Evolutionary conservation across 768 basidiomycete genomes (phyloP).

Genomic region (Calvatia gigantea): DNA sequence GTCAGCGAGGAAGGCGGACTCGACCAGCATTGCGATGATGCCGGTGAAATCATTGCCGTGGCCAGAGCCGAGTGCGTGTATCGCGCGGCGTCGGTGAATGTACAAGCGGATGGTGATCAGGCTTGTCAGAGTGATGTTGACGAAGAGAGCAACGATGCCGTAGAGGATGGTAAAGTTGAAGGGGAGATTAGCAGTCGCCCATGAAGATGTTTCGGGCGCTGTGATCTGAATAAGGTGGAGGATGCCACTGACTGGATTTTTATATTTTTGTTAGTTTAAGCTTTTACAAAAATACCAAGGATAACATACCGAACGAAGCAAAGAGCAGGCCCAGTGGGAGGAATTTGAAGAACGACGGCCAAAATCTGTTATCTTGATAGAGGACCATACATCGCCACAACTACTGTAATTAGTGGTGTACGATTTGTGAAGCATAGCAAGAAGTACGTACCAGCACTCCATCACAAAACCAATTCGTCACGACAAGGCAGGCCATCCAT

Average conservation of each 20-base stretch:
- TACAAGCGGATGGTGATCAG: constrained; percentile 2
- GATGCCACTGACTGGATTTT: not conserved
- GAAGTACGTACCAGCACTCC: not conserved
- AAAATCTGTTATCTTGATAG: constrained; percentile 6
- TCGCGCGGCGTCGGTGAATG: constrained; percentile 5
- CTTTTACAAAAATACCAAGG: not conserved
- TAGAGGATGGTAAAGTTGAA: constrained; percentile 9
- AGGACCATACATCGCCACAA: constrained; percentile 7
- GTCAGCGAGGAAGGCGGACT: constrained; percentile 6
- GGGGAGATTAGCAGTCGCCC: constrained; percentile 4
- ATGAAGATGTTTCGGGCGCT: constrained; percentile 2
- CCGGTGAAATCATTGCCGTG: constrained; percentile 3
- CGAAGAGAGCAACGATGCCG: constrained; percentile 5
- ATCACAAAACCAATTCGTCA: constrained; percentile 9
- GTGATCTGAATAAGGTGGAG: constrained; percentile 10
- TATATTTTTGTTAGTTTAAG: not conserved
- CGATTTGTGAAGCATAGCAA: too few relatives aligned
- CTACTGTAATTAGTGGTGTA: not conserved
- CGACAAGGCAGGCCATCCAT: constrained; percentile 8
- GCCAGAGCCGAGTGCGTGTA: not conserved
- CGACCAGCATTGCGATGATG: constrained; percentile 3
- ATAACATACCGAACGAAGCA: not conserved
- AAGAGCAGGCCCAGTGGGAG: not conserved
- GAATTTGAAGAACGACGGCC: constrained; percentile 3
- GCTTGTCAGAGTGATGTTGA: constrained; percentile 4